Evolutionary conservation across 1,284 basidiomycete genomes (phyloP).

Genomic region (Ustilago tritici): DNA sequence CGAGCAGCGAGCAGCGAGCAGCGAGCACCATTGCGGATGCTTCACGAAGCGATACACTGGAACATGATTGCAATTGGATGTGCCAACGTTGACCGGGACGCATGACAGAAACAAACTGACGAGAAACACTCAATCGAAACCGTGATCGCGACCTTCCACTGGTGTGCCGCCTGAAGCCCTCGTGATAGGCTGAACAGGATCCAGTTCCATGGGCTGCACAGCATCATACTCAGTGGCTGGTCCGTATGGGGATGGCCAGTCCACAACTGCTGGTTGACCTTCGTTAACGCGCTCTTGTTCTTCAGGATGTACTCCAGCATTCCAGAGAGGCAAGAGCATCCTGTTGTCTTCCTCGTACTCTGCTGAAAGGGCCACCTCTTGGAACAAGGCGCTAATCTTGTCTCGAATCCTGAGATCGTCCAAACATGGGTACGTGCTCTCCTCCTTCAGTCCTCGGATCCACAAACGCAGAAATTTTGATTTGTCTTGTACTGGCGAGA

Average conservation of each 20-base stretch:
- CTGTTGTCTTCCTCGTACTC: conserved; percentile 2
- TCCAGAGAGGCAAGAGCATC: conserved; percentile 2
- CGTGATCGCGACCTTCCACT: no score
- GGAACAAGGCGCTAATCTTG: background rate
- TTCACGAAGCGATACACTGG: no score
- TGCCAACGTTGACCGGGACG: no score
- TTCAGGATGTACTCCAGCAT: background rate
- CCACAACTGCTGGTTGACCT: background rate
- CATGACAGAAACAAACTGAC: no score
- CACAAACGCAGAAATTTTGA: background rate
- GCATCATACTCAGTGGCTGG: background rate
- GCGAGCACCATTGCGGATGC: no score
- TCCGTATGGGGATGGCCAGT: background rate
- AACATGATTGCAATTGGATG: no score
- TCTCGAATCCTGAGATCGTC: background rate
- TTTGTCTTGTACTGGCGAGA: background rate
- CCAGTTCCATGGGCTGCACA: background rate
- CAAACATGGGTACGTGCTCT: conserved; percentile 1
- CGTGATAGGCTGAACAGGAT: background rate
- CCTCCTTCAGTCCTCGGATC: background rate
- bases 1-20: no score
- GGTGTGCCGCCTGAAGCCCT: no score
- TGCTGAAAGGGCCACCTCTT: background rate
- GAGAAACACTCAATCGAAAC: no score
- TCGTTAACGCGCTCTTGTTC: background rate